Conservation (phyloP, 208 protist genomes). For the Acanthamoeba lenticulata region DNA sequence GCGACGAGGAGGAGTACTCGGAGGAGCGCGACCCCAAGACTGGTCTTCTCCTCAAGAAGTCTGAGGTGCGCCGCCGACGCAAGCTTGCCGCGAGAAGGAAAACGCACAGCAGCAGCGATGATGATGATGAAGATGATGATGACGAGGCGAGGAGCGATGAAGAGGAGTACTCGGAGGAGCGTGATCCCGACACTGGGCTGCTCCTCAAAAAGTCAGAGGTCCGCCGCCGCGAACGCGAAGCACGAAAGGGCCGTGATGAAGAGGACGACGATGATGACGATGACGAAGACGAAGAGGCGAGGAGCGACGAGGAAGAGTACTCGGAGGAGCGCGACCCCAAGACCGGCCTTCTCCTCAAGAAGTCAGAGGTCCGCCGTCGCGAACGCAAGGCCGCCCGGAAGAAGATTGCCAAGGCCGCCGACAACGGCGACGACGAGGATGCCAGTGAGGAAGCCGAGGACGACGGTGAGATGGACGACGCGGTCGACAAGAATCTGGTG, state of each 20-base stretch:
- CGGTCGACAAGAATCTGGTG: neutral
- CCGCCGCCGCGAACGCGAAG: no score
- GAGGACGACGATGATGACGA: neutral
- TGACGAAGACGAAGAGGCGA: neutral
- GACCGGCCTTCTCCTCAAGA: slow-evolving; percentile 33
- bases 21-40: slow-evolving; percentile 36
- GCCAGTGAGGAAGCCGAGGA: neutral
- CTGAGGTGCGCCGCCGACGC: neutral
- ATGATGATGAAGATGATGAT: neutral
- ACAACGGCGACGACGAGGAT: neutral
- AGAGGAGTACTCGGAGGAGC: slow-evolving; percentile 30
- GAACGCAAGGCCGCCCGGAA: slow-evolving; percentile 4
- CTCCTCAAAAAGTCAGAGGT: slow-evolving; percentile 34
- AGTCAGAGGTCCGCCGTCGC: neutral
- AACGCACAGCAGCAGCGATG: neutral
- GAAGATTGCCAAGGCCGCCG: neutral
- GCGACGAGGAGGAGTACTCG: slow-evolving; percentile 57
- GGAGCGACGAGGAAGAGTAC: slow-evolving; percentile 30
- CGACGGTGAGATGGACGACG: neutral
- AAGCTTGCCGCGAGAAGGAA: neutral
- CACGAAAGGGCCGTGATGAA: neutral
- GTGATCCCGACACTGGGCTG: slow-evolving; percentile 8
- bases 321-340: neutral
- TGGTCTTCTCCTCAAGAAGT: neutral
- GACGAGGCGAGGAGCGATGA: slow-evolving; percentile 12